These are phyloP conservation scores for Stentor roeselii DNA, from an alignment of 73 alveolate genomes.

Conservation along the genomic window DNA sequence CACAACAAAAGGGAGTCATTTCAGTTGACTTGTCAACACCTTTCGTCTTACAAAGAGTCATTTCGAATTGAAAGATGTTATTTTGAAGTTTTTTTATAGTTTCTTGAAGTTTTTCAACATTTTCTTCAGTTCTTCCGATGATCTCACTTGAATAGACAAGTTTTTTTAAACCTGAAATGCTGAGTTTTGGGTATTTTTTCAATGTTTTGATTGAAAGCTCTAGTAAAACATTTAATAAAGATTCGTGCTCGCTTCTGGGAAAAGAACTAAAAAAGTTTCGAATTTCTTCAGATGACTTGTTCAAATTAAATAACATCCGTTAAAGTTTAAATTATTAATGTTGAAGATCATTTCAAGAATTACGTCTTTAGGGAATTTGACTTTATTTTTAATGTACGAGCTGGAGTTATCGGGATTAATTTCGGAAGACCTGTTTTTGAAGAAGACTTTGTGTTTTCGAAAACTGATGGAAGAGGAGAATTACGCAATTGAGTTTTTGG, in stretches of 20 bases:
- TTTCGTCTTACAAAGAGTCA: background rate
- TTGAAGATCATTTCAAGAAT: background rate
- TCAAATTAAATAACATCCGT: background rate
- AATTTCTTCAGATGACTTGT: background rate
- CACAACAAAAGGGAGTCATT: background rate
- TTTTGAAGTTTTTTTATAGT: background rate
- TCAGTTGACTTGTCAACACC: background rate
- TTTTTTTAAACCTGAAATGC: background rate
- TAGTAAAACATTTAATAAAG: too few relatives aligned
- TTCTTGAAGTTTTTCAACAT: background rate
- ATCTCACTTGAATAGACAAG: background rate
- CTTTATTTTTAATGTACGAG: background rate
- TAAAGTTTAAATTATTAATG: background rate
- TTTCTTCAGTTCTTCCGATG: background rate
- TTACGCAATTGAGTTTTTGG: too few relatives aligned
- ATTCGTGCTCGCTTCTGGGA: background rate
- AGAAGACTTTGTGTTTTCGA: too few relatives aligned
- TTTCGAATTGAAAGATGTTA: background rate
- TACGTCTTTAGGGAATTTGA: background rate
- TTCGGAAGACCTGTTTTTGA: too few relatives aligned
- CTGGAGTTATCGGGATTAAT: background rate
- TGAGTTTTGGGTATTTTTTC: background rate
- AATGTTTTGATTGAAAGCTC: background rate
- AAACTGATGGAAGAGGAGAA: too few relatives aligned
- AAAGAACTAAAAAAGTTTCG: background rate